Evolutionary conservation across 805 yeast genomes (phyloP), one percentile per base, ranked within the genome.

Genomic region (Zygotorulaspora chibaensis): DNA sequence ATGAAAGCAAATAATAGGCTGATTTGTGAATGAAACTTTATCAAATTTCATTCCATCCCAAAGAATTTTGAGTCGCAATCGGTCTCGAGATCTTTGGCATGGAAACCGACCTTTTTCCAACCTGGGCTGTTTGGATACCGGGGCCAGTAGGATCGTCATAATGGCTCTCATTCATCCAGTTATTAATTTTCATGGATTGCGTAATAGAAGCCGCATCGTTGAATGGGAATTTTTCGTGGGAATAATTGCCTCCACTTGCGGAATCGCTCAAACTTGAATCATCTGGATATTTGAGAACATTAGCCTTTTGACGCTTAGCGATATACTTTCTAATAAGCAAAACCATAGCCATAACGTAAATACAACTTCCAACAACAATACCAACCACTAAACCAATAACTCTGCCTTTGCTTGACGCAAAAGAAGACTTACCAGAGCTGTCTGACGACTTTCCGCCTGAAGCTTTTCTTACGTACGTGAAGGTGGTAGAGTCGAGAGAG

Each of bases 361-460:
- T 68, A 7, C 77, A 69, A 38, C 87, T 83, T 44, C 96, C 97
- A 11, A 78, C 80, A 26, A 87, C 81, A 6, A 95, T 81, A 38
- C 97, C 96, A 34, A 87, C 74, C 11, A 91, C 82, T 43, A 89
- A 77, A 30, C 95, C 96, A 20, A 85, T 83, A 18, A 87, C 74
- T 50, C 74, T 74, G 38, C 69, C 68, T 48, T 67, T 68, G 46
- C 67, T 62, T 31, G 63, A 58, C 3, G 65, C 53, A 5, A 63
- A 41, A 4, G 47, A 29, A 15, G 47, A 38, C 15, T 58, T 57
- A 7, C 53, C 40, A 17, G 46, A 20, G 1, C 37, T 37, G 39
- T 17, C 50, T 16, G 42, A 11, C 18, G 67, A 66, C 59, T 60
- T 62, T 5, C 36, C 36, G 16, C 13, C 16, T 4, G 36, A 33